Evolutionary conservation across 2,329 filamentous ascomycete species (phyloP).

Genomic region (Fusarium falciforme): DNA sequence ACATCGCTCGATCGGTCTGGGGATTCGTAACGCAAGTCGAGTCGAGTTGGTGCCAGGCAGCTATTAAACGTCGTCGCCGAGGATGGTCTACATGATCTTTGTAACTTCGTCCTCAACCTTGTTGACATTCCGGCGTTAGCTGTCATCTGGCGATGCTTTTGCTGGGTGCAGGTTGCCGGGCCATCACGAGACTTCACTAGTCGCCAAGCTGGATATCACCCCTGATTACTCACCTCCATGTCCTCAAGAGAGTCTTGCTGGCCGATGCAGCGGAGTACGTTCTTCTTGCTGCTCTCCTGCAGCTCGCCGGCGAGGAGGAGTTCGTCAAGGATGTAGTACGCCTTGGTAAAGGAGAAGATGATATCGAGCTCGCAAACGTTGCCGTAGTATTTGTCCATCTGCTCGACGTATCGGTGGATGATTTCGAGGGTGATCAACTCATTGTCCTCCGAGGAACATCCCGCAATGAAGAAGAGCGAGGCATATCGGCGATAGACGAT

Average conservation of each 20-base stretch:
- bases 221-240: constrained; percentile 86
- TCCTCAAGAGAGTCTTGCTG: constrained; percentile 98
- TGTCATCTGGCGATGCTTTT: constrained; percentile 32
- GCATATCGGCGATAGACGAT: constrained; percentile 99
- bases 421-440: constrained; percentile 98
- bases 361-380: constrained; percentile 99
- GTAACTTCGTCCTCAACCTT: constrained; percentile 92
- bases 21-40: constrained; percentile 22
- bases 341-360: constrained; percentile 99
- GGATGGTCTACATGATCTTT: constrained; percentile 79
- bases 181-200: constrained; percentile 30
- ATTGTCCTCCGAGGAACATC: constrained; percentile 96
- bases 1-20: constrained; percentile 33
- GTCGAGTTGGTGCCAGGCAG: constrained; percentile 31
- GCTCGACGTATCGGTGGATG: constrained; percentile 98
- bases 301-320: constrained; percentile 94
- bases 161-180: constrained; percentile 27
- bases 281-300: constrained; percentile 99
- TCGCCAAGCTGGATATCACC: constrained; percentile 30
- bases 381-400: constrained; percentile 99
- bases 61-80: constrained; percentile 25
- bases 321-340: constrained; percentile 99
- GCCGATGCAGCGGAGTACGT: constrained; percentile 93
- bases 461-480: constrained; percentile 98
- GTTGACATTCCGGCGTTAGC: constrained; percentile 46